Evolutionary conservation across 2,329 filamentous ascomycete species (phyloP), one percentile per base, ranked within the genome.

Genomic region (Colletotrichum cuscutae): DNA sequence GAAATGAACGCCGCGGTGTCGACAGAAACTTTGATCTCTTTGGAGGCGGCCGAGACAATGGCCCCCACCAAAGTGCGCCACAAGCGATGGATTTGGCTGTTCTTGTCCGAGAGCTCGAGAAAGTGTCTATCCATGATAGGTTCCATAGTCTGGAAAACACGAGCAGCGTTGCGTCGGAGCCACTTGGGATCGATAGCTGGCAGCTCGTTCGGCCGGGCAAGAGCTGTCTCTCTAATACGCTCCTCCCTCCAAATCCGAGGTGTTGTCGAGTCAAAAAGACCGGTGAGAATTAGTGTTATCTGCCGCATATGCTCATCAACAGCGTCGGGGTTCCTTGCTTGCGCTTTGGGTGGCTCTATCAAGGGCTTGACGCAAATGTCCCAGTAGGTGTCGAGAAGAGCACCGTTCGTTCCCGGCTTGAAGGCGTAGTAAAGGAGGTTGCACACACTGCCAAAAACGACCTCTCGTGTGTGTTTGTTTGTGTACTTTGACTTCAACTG

Each of bases 11-110:
- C 89, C 78, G 94, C 93, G 1, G 95, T 94, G 74, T 98, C 96
- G 13, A 89, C 89, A 0, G 95, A 95, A 7, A 95, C 92, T 77
- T 96, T 97, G 77, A 99, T 93, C 81, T 99, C 97, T 82, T 98
- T 97, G 54, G 88, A 89, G 28, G 92, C 92, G 52, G 93, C 93
- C 61, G 89, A 88, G 2, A 91, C 88, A 30, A 95, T 85, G 1
- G 92, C 89, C 4, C 85, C 83, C 56, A 94, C 85, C 13, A 95
- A 84, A 1, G 88, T 85, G 32, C 84, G 81, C 92, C 92, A 94
- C 49, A 94, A 85, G 8, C 82, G 84, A 61, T 82, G 85, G 0
- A 84, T 79, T 11, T 82, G 76, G 75, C 89, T 93, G 22, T 88
- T 88, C 1, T 89, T 86, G 62, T 90, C 86, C 9, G 89, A 87